Conservation (phyloP, 441 rosid genomes). For the Gossypium lobatum region DNA sequence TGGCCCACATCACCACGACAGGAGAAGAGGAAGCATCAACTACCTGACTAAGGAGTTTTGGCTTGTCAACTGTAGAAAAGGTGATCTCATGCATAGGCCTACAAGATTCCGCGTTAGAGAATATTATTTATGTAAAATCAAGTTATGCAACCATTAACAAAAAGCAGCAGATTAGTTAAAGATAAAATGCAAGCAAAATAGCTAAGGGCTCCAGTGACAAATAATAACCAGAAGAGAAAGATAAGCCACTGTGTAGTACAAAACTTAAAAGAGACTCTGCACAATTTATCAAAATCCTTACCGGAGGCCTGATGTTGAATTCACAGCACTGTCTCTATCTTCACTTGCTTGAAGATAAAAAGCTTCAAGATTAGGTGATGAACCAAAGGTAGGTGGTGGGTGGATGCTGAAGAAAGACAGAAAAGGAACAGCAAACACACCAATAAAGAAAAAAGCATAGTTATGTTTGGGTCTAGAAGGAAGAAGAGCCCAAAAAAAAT, state of each 20-base stretch:
- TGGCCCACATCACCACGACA: not conserved
- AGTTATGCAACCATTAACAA: not conserved
- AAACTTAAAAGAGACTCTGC: not conserved
- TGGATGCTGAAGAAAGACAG: conserved; percentile 39
- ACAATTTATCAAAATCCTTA: conserved; percentile 19
- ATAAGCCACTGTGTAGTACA: not conserved
- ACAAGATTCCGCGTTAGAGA: conserved; percentile 20
- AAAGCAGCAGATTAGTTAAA: not conserved
- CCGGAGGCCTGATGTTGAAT: conserved; percentile 36
- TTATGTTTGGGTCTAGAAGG: not conserved
- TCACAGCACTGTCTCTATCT: conserved; percentile 54
- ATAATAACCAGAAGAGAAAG: not conserved
- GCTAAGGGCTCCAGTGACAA: not conserved
- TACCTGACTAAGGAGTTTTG: conserved; percentile 92
- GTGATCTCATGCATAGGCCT: conserved; percentile 97
- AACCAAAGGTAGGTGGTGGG: conserved; percentile 92
- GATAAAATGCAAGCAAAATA: not conserved
- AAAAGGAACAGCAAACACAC: conserved; percentile 21
- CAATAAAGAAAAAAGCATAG: not conserved
- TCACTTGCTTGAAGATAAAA: conserved; percentile 44
- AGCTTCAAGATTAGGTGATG: conserved; percentile 76
- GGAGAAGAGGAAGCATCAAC: conserved; percentile 21
- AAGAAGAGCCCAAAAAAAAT: conserved; percentile 6
- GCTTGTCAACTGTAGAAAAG: conserved; percentile 88
- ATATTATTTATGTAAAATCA: not conserved